Evolutionary conservation across 495 filamentous ascomycete species (phyloP).

Genomic region (Hypoxylon trugodes): DNA sequence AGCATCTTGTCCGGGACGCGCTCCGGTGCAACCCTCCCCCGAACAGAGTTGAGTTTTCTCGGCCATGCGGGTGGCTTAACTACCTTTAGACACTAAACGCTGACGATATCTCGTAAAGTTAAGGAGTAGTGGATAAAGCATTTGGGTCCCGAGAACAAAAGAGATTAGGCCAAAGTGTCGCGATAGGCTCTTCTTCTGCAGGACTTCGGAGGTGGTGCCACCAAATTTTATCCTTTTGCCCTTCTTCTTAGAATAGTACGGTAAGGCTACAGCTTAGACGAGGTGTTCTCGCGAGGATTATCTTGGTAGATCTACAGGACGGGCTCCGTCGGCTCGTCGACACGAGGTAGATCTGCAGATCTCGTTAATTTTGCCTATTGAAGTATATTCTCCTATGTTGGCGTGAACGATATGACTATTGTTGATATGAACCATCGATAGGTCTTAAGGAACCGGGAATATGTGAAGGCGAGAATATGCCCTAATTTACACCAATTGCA

Average conservation of each 20-base stretch:
- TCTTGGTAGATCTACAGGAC: slow-evolving; percentile 24
- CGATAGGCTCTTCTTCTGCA: neutral
- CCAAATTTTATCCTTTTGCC: neutral
- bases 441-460: slow-evolving; percentile 10
- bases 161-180: neutral
- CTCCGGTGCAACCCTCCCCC: slow-evolving; percentile 27
- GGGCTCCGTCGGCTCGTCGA: slow-evolving; percentile 20
- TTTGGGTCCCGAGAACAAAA: neutral
- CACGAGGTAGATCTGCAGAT: slow-evolving; percentile 41
- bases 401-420: neutral
- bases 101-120: slow-evolving; percentile 21
- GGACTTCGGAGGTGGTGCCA: slow-evolving; percentile 10
- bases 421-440: slow-evolving; percentile 5
- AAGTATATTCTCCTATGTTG: neutral
- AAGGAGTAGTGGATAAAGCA: slow-evolving; percentile 3
- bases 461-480: neutral
- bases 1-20: slow-evolving; percentile 18
- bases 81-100: slow-evolving; percentile 27
- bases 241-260: slow-evolving; percentile 9
- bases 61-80: slow-evolving; percentile 21
- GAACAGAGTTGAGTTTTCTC: slow-evolving; percentile 25
- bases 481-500: slow-evolving; percentile 7
- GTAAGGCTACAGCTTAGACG: slow-evolving; percentile 10
- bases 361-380: slow-evolving; percentile 11
- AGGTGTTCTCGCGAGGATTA: slow-evolving; percentile 11